A percentile compares a stretch with the other conserved stretches of the same genome.
Evolutionary conservation across 306 rosid genomes (phyloP).

Genomic region (Corylus avellana): DNA sequence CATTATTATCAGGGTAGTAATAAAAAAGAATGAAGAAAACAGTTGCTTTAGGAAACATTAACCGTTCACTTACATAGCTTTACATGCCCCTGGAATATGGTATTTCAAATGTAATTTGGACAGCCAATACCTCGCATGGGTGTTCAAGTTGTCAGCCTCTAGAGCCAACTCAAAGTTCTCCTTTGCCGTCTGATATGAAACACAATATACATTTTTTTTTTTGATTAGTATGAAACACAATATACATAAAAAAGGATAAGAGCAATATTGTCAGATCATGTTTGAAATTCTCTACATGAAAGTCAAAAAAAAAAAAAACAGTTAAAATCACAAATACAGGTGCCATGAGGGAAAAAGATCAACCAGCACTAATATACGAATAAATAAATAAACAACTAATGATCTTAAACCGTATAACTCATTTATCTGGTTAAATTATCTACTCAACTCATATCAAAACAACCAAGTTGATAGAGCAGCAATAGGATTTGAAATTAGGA

Average conservation of each 20-base stretch:
- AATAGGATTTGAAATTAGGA: background rate
- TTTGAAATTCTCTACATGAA: background rate
- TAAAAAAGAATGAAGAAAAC: background rate
- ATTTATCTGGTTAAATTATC: background rate
- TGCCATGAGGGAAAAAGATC: background rate
- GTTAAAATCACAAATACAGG: background rate
- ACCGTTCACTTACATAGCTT: conserved; percentile 60
- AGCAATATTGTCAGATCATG: background rate
- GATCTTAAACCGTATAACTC: background rate
- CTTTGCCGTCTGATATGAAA: conserved; percentile 65
- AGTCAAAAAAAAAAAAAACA: background rate
- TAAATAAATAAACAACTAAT: background rate
- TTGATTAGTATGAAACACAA: background rate
- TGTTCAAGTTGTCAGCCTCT: conserved; percentile 75
- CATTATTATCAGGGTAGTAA: conserved; percentile 12
- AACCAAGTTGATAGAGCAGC: background rate
- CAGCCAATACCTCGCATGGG: conserved; percentile 92
- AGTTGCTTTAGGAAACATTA: background rate
- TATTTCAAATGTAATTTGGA: conserved; percentile 86
- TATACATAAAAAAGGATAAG: no score
- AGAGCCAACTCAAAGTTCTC: conserved; percentile 93
- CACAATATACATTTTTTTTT: no score
- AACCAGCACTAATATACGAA: background rate
- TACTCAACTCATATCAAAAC: background rate
- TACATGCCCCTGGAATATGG: conserved; percentile 80